Conservation (phyloP, 805 yeast genomes). For the Cyberlindnera xylosilytica region DNA sequence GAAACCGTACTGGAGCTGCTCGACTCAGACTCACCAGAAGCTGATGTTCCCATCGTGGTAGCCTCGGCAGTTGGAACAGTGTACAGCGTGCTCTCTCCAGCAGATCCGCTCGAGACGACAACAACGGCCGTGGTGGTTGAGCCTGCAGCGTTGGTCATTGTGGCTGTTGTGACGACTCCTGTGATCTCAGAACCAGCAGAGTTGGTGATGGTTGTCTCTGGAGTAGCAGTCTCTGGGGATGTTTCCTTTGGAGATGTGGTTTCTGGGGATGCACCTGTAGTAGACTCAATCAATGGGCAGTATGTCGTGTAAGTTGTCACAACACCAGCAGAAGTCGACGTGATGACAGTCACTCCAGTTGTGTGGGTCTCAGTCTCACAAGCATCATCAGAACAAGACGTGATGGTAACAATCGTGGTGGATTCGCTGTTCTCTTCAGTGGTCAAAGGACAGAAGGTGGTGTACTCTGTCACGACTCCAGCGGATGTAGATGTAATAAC, state of each 20-base stretch:
- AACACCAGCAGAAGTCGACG: background rate
- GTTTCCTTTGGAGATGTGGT: background rate
- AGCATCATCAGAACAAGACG: constrained; percentile 3
- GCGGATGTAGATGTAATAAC: background rate
- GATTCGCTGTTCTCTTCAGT: background rate
- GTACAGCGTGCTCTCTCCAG: too few relatives aligned
- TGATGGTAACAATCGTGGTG: constrained; percentile 2
- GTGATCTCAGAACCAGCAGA: too few relatives aligned
- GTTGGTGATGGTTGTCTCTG: background rate
- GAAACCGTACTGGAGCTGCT: too few relatives aligned
- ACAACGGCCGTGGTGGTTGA: too few relatives aligned
- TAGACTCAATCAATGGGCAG: too few relatives aligned
- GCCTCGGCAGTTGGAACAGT: too few relatives aligned
- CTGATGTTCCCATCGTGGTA: too few relatives aligned
- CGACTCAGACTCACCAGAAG: too few relatives aligned
- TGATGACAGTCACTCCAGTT: constrained; percentile 5
- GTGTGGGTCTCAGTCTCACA: constrained; percentile 3
- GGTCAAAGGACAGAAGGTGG: background rate
- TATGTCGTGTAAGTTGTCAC: background rate
- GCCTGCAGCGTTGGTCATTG: too few relatives aligned
- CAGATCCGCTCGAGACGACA: too few relatives aligned
- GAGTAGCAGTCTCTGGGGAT: background rate
- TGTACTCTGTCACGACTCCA: constrained; percentile 1
- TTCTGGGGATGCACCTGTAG: too few relatives aligned
- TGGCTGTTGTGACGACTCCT: too few relatives aligned